Evolutionary conservation across 306 rosid genomes (phyloP), one percentile per base, ranked within the genome.

Genomic region (Dryas octopetala): DNA sequence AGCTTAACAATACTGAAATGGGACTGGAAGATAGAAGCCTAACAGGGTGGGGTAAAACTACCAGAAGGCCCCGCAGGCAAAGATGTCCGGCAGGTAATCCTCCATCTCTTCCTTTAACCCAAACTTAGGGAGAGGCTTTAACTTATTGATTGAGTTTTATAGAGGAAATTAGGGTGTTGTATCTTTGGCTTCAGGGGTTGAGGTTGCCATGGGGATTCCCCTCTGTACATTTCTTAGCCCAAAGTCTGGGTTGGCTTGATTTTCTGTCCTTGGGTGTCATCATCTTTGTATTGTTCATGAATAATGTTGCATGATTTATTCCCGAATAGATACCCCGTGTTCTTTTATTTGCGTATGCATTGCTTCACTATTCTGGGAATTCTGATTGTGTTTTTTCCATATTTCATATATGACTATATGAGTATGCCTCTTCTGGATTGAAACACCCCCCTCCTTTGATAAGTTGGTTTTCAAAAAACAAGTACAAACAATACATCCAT

Each of bases 41-140:
- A 78, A 84, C 97, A 9, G 93, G 99, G 82, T 95, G 97, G 99
- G 97, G 99, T 60, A 95, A 90, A 82, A 92, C 97, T 67, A 89
- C 97, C n/a, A 85, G 99, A 81, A 81, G 99, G 79, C 97, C 99
- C 57, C 97, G 99, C 1, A 63, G 99, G 80, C 97, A 92, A 71
- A 88, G 99, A 88, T 88, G 85, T 70, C 91, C 96, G 7, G 93
- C 97, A 57, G 92, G 91, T 60, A 89, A 84, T 79, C 88, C 84
- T 81, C 77, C 89, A 3, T 54, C 88, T 7, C 76, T 95, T 52
- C 88, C 89, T 45, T 89, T 92, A 84, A 86, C 91, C 66, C 92
- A 82, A 85, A 79, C 73, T 47, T 68, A 64, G 80, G 72, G 85
- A 76, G 88, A 76, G 91, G 83, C 83, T 89, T 81, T 83, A 79